These are phyloP conservation scores for Blastobotrys niveus DNA, from an alignment of 1,139 yeast genomes.

Conservation along the genomic window DNA sequence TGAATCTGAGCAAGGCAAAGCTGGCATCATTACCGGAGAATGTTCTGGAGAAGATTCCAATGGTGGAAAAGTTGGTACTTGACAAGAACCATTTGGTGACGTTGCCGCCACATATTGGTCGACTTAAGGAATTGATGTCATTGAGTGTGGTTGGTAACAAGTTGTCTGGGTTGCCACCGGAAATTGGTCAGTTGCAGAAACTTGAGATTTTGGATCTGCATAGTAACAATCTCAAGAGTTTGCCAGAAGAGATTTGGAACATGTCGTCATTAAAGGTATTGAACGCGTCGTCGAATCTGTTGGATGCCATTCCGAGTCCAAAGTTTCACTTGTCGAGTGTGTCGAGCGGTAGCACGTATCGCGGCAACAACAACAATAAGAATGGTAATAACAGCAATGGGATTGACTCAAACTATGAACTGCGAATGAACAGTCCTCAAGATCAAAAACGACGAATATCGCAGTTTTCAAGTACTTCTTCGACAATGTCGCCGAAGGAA, in stretches of 20 bases:
- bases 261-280: constrained; percentile 52
- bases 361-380: background rate
- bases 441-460: constrained; percentile 21
- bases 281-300: constrained; percentile 76
- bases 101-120: constrained; percentile 65
- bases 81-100: constrained; percentile 80
- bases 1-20: constrained; percentile 78
- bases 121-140: constrained; percentile 52
- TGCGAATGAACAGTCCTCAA: constrained; percentile 15
- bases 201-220: constrained; percentile 75
- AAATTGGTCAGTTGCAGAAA: constrained; percentile 54
- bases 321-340: constrained; percentile 22
- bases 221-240: constrained; percentile 67
- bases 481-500: constrained; percentile 27
- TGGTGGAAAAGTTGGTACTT: constrained; percentile 66
- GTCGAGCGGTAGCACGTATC: constrained; percentile 8
- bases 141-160: constrained; percentile 73
- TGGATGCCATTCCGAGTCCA: constrained; percentile 57
- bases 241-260: constrained; percentile 68
- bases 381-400: constrained; percentile 5
- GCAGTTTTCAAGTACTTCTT: constrained; percentile 21
- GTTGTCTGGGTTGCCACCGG: constrained; percentile 63
- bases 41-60: constrained; percentile 56
- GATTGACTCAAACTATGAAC: constrained; percentile 19
- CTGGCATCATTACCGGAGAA: constrained; percentile 65